Evolutionary conservation across 768 basidiomycete genomes (phyloP).

Genomic region (Flagelloscypha sp.): DNA sequence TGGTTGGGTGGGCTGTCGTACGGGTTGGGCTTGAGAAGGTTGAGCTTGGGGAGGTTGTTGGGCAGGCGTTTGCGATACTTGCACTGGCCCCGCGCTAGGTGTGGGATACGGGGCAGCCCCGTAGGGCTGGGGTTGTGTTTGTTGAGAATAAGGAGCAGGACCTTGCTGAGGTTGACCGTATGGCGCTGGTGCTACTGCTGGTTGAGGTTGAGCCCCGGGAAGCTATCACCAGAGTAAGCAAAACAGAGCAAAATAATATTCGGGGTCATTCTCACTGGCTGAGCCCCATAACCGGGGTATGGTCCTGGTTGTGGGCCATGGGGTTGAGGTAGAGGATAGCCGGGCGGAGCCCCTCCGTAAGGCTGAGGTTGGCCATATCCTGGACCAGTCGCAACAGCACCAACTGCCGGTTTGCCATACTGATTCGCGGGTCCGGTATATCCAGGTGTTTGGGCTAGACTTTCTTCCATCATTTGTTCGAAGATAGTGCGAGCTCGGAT

Average conservation of each 20-base stretch:
- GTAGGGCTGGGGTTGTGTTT: no score
- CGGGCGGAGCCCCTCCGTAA: no score
- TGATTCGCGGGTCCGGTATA: no score
- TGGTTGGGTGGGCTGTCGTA: slow-evolving; percentile 13
- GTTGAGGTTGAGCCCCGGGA: slow-evolving; percentile 21
- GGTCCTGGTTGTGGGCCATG: slow-evolving; percentile 16
- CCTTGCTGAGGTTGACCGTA: neutral
- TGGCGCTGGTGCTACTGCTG: slow-evolving; percentile 17
- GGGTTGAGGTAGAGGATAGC: slow-evolving; percentile 21
- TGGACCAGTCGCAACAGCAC: no score
- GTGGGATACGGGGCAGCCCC: no score
- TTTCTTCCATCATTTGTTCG: slow-evolving; percentile 91
- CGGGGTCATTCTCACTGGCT: no score
- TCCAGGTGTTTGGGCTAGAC: slow-evolving; percentile 62
- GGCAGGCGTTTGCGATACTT: slow-evolving; percentile 8
- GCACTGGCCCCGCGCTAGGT: slow-evolving; percentile 13
- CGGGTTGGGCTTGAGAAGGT: slow-evolving; percentile 13
- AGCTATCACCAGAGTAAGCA: no score
- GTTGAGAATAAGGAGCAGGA: slow-evolving; percentile 1
- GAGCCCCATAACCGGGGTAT: slow-evolving; percentile 22
- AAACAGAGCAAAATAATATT: slow-evolving; percentile 13
- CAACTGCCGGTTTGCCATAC: no score
- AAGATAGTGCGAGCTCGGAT: slow-evolving; percentile 83
- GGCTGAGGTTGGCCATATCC: slow-evolving; percentile 5
- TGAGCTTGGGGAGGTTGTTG: slow-evolving; percentile 23